These are phyloP conservation scores for Aegilops tauschii DNA, from an alignment of 176 grass and related monocot genomes.

Conservation along the genomic window DNA sequence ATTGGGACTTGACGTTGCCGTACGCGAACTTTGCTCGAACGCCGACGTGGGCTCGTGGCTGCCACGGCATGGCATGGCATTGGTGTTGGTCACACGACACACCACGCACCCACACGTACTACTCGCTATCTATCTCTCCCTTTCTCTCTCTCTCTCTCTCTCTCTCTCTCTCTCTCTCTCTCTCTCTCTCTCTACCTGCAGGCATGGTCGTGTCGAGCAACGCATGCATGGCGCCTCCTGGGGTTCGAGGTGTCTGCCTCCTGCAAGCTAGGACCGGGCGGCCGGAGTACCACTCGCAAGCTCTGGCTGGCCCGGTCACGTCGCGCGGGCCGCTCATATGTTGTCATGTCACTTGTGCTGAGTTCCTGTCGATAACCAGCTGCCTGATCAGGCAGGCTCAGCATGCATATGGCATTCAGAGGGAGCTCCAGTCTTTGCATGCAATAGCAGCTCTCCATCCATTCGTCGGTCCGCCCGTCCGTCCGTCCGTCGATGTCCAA, in stretches of 20 bases:
- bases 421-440: background rate
- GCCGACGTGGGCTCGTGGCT: background rate
- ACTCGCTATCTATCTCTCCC: background rate
- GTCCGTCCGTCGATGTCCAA: background rate
- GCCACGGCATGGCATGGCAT: background rate
- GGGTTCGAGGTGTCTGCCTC: background rate
- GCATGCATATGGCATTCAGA: background rate
- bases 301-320: conserved; percentile 18
- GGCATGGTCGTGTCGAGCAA: conserved; percentile 9
- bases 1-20: background rate
- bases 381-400: too few species aligned
- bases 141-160: background rate
- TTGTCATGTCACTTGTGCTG: conserved; percentile 44
- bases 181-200: background rate
- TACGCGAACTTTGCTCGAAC: background rate
- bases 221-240: background rate
- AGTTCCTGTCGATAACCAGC: conserved; percentile 32
- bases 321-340: background rate
- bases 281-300: background rate
- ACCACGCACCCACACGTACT: background rate
- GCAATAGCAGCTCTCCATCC: too few species aligned
- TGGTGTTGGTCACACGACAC: too few species aligned
- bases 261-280: background rate
- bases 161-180: background rate
- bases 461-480: too few species aligned